Conservation (phyloP, 2,329 filamentous ascomycete species). For the Aspergillus intermedius region DNA sequence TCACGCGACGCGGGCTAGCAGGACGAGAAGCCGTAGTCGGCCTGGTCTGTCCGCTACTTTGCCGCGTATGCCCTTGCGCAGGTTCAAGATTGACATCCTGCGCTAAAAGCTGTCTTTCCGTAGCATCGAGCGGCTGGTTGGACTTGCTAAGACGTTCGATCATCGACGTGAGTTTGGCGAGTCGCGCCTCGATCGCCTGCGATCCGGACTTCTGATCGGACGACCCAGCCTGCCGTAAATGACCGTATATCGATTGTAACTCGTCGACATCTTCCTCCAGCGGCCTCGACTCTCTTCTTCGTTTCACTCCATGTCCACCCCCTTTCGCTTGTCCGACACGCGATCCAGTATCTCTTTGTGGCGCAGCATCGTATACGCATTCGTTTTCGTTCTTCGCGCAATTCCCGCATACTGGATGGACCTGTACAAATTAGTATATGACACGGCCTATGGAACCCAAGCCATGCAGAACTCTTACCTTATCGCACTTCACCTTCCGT, state of each 20-base stretch:
- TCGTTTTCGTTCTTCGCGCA: conserved; percentile 39
- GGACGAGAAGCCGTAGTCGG: conserved; percentile 17
- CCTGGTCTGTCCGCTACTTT: conserved; percentile 7
- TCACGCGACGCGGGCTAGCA: conserved; percentile 27
- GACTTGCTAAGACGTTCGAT: conserved; percentile 37
- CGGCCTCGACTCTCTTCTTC: conserved; percentile 26
- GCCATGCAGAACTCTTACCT: conserved; percentile 16
- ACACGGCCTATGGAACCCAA: background rate
- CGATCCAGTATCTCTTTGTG: conserved; percentile 17
- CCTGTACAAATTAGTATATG: conserved; percentile 17
- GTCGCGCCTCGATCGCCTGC: conserved; percentile 37
- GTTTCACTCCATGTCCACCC: conserved; percentile 27
- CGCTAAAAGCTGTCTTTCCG: conserved; percentile 14
- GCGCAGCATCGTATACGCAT: conserved; percentile 36
- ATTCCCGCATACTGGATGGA: conserved; percentile 41
- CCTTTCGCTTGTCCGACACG: conserved; percentile 8
- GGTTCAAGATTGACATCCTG: conserved; percentile 12
- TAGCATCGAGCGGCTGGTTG: conserved; percentile 21
- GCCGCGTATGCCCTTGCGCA: conserved; percentile 13
- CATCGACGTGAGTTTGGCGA: conserved; percentile 40
- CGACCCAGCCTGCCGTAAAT: conserved; percentile 20
- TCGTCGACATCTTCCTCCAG: conserved; percentile 28
- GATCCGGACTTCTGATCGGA: conserved; percentile 22
- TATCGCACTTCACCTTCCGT: conserved; percentile 44
- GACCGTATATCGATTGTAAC: conserved; percentile 25